Base-by-base conservation (phyloP, 176 grass and related monocot genomes). In the Rhynchospora breviuscula region DNA sequence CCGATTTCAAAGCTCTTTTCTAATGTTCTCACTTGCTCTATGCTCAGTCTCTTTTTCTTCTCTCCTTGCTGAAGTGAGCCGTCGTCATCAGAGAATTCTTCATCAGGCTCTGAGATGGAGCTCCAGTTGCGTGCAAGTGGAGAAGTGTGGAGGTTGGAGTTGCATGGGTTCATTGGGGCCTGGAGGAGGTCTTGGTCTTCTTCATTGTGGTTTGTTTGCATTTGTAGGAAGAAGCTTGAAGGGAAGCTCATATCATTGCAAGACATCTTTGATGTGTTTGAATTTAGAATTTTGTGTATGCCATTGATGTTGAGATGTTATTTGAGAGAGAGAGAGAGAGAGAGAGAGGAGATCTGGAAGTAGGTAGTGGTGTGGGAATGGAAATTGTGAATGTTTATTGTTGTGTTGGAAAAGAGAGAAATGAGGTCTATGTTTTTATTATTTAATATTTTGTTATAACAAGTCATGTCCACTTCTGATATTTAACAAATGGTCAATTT, bases 21-120 rank as follows among this genome's bases (percentile, higher is more conserved):
- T 84, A 99, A 88, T 48, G 96, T 91, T 23, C 85, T 90, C 86
- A 99, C 91, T 87, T 99, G 96, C 89, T 99, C 93, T n/a, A 87
- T 88, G 80, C 93, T 95, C 79, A 99, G 88, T 88, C 96, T 87
- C n/a, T 87, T 85, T 88, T 99, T 99, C 84, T 89, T 81, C 85
- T 88, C 87, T 3, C 48, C 81, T 10, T 65, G 58, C 63, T 82
- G 80, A 26, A 66, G 63, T 10, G 73, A 78, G 11, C 80, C 80
- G 9, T 82, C 80, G 18, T 82, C 80, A 7, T 82, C 80, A n/a
- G 80, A 82, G 21, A 82, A 82, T 67, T 82, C 80, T 67, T 82
- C 80, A 0, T 82, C 80, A 1, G 80, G 80, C 47, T 82, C 80
- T 2, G 80, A 82, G 44, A 82, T 66, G 44, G 80, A 82, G 12